A percentile compares a stretch with the other conserved stretches of the same genome.
Conservation (phyloP, 768 basidiomycete species). For the Phylloporus sp. region DNA sequence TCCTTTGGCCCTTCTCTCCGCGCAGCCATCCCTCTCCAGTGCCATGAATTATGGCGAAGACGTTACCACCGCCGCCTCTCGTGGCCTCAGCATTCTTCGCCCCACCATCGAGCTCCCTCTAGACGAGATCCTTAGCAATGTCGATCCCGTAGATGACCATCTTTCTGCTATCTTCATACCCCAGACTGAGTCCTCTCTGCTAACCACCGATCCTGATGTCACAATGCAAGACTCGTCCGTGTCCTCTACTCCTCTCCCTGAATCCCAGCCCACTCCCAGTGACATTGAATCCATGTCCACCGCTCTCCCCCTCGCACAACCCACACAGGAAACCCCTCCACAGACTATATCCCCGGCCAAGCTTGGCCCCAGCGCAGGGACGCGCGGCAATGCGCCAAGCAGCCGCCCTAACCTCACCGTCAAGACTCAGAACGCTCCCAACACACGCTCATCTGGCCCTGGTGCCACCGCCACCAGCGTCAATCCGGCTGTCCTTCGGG, state of each 20-base stretch:
- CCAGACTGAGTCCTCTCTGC: conserved; percentile 6
- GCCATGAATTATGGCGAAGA: conserved; percentile 78
- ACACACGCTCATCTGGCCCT: conserved; percentile 54
- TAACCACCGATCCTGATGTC: conserved; percentile 19
- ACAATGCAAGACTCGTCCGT: conserved; percentile 27
- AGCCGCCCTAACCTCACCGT: conserved; percentile 60
- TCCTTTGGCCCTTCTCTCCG: conserved; percentile 69
- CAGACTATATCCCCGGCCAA: conserved; percentile 59
- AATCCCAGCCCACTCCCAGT: conserved; percentile 5
- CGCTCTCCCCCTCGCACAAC: conserved; percentile 35
- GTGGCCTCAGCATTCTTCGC: conserved; percentile 58
- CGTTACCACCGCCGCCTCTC: conserved; percentile 45
- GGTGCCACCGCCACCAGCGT: conserved; percentile 62
- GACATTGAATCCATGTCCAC: conserved; percentile 2
- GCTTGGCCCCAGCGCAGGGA: conserved; percentile 51
- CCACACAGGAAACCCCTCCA: conserved; percentile 39
- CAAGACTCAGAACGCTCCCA: conserved; percentile 45
- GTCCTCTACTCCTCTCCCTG: conserved; percentile 10
- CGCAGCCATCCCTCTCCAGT: conserved; percentile 63
- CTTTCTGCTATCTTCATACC: not conserved
- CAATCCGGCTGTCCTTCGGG: conserved; percentile 40
- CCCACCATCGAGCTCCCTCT: conserved; percentile 84
- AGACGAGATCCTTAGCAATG: conserved; percentile 64
- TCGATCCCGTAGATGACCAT: conserved; percentile 24
- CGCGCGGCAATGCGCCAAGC: conserved; percentile 41